Evolutionary conservation across 78 protist genomes (phyloP).

Genomic region (Planoprotostelium fungivorum): DNA sequence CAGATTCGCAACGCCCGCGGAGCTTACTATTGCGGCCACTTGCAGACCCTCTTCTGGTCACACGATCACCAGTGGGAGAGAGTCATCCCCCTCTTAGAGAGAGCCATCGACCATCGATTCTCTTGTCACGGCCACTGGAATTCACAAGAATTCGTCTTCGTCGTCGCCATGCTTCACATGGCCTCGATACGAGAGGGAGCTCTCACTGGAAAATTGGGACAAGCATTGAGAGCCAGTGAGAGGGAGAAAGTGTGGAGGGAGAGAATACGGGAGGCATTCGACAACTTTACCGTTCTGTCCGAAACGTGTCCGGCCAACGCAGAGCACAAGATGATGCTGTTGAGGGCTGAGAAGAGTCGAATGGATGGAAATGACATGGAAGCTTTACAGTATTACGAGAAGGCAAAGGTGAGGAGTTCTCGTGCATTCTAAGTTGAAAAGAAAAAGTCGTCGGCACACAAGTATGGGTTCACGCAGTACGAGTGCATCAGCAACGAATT

Average conservation of each 20-base stretch:
- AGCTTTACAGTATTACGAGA: not conserved
- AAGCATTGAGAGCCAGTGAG: not conserved
- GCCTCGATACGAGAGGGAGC: not conserved
- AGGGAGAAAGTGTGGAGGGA: not conserved
- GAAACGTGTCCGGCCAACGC: not conserved
- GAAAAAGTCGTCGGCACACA: not conserved
- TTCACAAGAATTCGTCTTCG: not conserved
- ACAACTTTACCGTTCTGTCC: not conserved
- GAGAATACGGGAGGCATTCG: not conserved
- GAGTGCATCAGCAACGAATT: not conserved
- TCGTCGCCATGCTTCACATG: not conserved
- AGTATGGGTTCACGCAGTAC: not conserved
- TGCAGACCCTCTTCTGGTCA: not conserved
- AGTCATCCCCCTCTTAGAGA: not conserved
- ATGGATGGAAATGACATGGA: not conserved
- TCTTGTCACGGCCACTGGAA: not conserved
- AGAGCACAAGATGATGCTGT: not conserved
- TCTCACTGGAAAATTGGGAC: too few relatives aligned
- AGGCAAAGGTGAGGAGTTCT: not conserved
- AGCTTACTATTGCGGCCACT: not conserved
- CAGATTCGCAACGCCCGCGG: not conserved
- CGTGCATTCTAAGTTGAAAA: not conserved
- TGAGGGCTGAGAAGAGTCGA: not conserved
- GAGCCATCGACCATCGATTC: not conserved
- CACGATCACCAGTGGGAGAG: not conserved